Percentiles rank a stretch among this genome's conserved stretches.
phyloP scores from a whole-genome alignment of 345 rosid genomes.

The Populus pruinosa region DNA sequence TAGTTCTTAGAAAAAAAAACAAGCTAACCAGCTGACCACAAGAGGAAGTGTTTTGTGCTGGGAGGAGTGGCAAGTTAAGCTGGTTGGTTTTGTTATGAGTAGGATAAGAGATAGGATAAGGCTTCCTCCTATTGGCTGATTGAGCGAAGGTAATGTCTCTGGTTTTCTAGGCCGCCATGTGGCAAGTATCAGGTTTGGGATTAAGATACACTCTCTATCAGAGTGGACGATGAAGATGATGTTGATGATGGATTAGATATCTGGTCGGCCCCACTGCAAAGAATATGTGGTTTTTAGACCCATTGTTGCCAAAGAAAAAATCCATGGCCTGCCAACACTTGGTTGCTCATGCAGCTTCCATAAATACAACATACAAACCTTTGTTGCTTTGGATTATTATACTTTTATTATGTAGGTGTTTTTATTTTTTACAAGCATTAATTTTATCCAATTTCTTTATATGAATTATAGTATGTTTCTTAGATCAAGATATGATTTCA shows the following conservation, averaged over 20 bases:
- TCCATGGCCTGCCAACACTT: no score
- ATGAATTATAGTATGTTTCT: no score
- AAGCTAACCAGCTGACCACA: not conserved
- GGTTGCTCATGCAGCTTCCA: no score
- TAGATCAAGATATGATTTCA: no score
- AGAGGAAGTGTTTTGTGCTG: constrained; percentile 5
- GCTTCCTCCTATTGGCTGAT: constrained; percentile 57
- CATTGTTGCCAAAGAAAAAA: not conserved
- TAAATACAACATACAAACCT: no score
- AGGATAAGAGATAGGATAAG: constrained; percentile 82
- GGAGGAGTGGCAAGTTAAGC: not conserved
- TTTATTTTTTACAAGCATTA: no score
- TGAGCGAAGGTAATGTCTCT: constrained; percentile 21
- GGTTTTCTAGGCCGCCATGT: constrained; percentile 49
- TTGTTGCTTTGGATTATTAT: no score
- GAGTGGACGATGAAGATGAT: constrained; percentile 21
- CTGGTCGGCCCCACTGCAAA: not conserved
- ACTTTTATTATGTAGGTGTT: no score
- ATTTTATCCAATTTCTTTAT: no score
- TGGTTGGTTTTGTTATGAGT: constrained; percentile 37
- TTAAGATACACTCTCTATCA: constrained; percentile 34
- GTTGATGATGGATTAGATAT: not conserved
- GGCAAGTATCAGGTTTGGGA: constrained; percentile 23
- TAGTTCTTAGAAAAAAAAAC: not conserved
- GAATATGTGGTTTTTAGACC: not conserved